These are phyloP conservation scores for Apiotrichum brassicae DNA, from an alignment of 1,284 basidiomycete genomes.

Conservation along the genomic window DNA sequence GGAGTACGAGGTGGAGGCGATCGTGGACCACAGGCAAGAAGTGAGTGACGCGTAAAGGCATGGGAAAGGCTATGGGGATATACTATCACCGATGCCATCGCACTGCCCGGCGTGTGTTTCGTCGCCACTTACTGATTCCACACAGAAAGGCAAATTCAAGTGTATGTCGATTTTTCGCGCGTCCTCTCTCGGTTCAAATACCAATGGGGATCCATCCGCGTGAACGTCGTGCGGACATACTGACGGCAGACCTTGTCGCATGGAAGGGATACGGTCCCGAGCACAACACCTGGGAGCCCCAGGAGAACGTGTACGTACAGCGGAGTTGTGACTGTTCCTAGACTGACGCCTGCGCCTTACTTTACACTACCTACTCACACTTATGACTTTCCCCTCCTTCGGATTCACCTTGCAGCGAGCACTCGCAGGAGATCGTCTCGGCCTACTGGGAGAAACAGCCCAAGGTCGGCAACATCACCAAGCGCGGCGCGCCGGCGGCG, in stretches of 20 bases:
- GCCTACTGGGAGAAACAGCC: slow-evolving; percentile 31
- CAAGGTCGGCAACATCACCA: slow-evolving; percentile 10
- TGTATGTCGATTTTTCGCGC: slow-evolving; percentile 11
- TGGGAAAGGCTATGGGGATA: neutral
- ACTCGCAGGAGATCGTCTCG: slow-evolving; percentile 31
- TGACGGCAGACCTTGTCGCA: slow-evolving; percentile 37
- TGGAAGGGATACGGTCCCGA: slow-evolving; percentile 47
- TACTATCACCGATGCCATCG: neutral
- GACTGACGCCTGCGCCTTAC: neutral
- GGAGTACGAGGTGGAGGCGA: slow-evolving; percentile 32
- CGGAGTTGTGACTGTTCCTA: neutral
- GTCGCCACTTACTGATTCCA: neutral
- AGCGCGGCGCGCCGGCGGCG: slow-evolving; percentile 19
- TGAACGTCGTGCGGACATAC: neutral
- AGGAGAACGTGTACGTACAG: slow-evolving; percentile 38
- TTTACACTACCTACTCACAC: neutral
- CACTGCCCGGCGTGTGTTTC: no score
- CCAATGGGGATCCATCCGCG: no score
- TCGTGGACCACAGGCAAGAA: slow-evolving; percentile 18
- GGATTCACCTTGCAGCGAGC: slow-evolving; percentile 20
- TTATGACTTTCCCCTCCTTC: no score
- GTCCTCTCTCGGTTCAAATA: no score
- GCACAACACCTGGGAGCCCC: slow-evolving; percentile 45
- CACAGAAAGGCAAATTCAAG: slow-evolving; percentile 13
- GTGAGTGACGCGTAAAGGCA: slow-evolving; percentile 20